Evolutionary conservation across 352 stramenopile genomes (phyloP), one percentile per base, ranked within the genome.

Genomic region (Globisporangium orthogonon): DNA sequence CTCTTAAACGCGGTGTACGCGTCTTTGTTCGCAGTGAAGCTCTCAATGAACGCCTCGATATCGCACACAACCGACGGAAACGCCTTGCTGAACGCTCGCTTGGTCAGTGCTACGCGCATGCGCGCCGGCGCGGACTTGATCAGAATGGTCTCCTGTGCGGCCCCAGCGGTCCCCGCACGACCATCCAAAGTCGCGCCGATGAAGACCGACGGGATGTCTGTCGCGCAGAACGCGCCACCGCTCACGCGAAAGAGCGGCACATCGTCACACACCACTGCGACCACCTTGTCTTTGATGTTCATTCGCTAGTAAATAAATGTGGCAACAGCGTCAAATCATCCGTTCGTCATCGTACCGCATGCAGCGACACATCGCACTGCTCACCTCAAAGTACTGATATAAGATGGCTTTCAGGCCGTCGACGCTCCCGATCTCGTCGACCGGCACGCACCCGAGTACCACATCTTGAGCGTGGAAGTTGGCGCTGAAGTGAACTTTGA

Each of bases 401-500:
- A 91, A 39, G 15, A 79, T 70, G 2, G 50, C 49, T n/a, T 77
- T 76, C 28, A 89, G 50, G 1, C 74, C 73, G 13, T 79, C 64
- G 3, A 87, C 11, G 30, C 62, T 70, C 9, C 68, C 47, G 14
- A 63, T 50, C 15, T 78, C 69, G 30, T 83, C 74, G 4, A 84
- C 61, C 3, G 73, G 58, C 17, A 73, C 74, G 56, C 70, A 85
- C 3, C 75, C 81, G 3, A 91, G 64, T 7, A 74, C 80, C 52
- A 87, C 71, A 31, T 85, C 69, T 59, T 89, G 87, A 0, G 70
- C 54, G 37, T 77, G 76, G 43, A 89, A 92, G 63, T 85, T 88
- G 50, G 89, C 68, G 49, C 80, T 91, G 44, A 89, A 92, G 57
- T 92, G 80, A 15, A 85, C 69, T 51, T 83, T 87, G 23, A 92